Conservation (phyloP, 306 rosid species). For the Macrotyloma uniflorum region DNA sequence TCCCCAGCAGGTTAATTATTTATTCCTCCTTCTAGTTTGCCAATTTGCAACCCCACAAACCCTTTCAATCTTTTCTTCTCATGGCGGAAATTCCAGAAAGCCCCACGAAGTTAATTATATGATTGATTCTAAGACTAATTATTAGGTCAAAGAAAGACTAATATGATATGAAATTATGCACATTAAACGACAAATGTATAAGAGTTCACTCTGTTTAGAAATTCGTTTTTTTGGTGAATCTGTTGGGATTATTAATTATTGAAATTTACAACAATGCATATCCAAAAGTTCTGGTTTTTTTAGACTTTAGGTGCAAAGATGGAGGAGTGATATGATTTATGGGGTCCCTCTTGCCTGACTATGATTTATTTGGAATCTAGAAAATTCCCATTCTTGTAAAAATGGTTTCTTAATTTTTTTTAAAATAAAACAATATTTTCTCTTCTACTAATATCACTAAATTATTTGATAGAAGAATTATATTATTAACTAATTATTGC, state of each 20-base stretch:
- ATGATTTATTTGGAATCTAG: slow-evolving; percentile 39
- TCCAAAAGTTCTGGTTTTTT: slow-evolving; percentile 15
- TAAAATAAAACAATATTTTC: no score
- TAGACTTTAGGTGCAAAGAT: slow-evolving; percentile 30
- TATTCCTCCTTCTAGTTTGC: background rate
- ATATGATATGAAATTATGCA: background rate
- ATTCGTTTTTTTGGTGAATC: background rate
- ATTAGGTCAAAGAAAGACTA: slow-evolving; percentile 28
- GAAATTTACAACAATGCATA: background rate
- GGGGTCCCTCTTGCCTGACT: slow-evolving; percentile 35
- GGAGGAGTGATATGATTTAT: slow-evolving; percentile 32
- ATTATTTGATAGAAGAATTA: no score
- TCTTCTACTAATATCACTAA: no score
- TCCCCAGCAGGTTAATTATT: background rate
- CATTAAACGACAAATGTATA: background rate
- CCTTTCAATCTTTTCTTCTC: background rate
- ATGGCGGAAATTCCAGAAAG: slow-evolving; percentile 30
- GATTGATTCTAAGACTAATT: slow-evolving; percentile 27
- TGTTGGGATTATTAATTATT: slow-evolving; percentile 2
- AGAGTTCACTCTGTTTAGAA: background rate
- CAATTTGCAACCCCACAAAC: background rate
- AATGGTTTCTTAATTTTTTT: background rate
- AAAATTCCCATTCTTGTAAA: background rate
- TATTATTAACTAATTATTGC: no score
- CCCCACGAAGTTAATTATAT: slow-evolving; percentile 16